Base-by-base conservation (phyloP, 257 asterid genomes). In the Solanum chaucha region DNA sequence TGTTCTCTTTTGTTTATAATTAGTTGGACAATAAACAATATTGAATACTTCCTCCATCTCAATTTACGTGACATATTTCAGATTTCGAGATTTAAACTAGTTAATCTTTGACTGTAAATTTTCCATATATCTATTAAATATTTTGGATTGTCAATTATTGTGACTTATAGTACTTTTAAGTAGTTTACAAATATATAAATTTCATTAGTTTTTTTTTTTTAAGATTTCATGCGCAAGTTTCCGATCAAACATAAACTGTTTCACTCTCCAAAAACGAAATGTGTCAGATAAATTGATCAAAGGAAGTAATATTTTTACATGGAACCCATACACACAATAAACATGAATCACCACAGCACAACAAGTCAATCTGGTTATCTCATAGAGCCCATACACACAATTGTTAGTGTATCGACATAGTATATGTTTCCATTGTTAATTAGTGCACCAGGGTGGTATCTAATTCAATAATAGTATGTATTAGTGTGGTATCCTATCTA, bases 181-280 rank as follows among this genome's bases (percentile, higher is more conserved):
- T 55, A 55, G 9, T 55, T 19, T 55, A 55, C 10, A 55, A 55
- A 17, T 55, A 55, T 17, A 55, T 55, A 55, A 55, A 55, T 55
- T 55, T 55, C 10, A 55, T 17, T 55, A 51, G 0, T 5, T 51
- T 48, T 48, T 17, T 48, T 17, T 51, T 55, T 19, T 17, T 6
- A 55, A 55, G 11, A 55, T 6, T 55, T 19, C 11, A 19, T 0
- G 65, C 10, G 0, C 10, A 55, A 17, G 2, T 55, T 55, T 0
- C 0, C 10, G 1, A 2, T 55, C 1, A 55, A 55, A 55, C 2
- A 19, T 55, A 55, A 55, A 55, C 0, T 19, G 2, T 55, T 55
- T 55, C 10, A 55, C n/a, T 55, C 65, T 55, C n/a, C 10, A 55
- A 17, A 55, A 19, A 55, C 0, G 10, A 19, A 55, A 55, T 2